Conservation (phyloP, 2,329 filamentous ascomycete genomes). For the Aquanectria penicillioides region DNA sequence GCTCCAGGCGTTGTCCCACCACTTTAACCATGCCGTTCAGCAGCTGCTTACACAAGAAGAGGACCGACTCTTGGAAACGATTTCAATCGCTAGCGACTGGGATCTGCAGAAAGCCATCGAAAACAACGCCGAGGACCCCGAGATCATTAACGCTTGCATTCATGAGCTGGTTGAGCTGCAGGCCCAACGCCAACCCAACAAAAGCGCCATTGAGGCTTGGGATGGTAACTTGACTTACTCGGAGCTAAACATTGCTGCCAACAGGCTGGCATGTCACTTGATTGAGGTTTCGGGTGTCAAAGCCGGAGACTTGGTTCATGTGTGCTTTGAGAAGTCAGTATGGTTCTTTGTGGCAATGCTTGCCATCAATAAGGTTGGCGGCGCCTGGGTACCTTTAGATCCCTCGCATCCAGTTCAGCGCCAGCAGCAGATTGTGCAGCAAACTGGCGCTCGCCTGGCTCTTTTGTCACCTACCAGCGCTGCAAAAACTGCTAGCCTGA, state of each 20-base stretch:
- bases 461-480: background rate
- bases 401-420: background rate
- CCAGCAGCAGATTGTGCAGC: background rate
- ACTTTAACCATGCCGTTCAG: background rate
- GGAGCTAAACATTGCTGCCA: constrained; percentile 17
- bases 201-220: constrained; percentile 38
- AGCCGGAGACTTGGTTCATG: background rate
- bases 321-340: constrained; percentile 26
- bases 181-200: constrained; percentile 3
- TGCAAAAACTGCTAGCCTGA: background rate
- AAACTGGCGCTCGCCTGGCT: background rate
- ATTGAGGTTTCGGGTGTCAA: background rate
- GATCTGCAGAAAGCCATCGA: background rate
- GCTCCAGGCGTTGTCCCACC: background rate
- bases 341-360: constrained; percentile 22
- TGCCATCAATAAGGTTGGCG: background rate
- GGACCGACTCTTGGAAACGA: background rate
- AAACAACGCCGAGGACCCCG: background rate
- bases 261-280: constrained; percentile 14
- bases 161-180: constrained; percentile 33
- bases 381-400: background rate
- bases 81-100: background rate
- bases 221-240: constrained; percentile 38
- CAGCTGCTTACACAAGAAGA: background rate
- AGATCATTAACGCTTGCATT: constrained; percentile 9